phyloP scores from a whole-genome alignment of 2,329 filamentous ascomycete genomes.

The Exophiala sideris region DNA sequence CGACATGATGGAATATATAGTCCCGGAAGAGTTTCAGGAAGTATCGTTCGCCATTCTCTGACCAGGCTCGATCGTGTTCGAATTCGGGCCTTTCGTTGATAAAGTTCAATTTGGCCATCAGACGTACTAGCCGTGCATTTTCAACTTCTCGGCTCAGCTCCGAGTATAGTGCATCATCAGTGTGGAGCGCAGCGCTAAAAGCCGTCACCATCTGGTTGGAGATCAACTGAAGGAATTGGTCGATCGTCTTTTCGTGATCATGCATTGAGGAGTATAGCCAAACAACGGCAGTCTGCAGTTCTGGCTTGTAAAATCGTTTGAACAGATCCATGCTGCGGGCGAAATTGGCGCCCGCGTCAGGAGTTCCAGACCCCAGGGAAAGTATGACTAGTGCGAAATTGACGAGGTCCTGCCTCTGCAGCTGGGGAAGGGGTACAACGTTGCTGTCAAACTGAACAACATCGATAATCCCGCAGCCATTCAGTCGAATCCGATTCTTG shows the following conservation, averaged over 20 bases:
- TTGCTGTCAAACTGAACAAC: conserved; percentile 78
- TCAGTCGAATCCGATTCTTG: conserved; percentile 84
- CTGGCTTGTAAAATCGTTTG: conserved; percentile 69
- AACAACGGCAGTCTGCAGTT: conserved; percentile 72
- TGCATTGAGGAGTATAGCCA: conserved; percentile 74
- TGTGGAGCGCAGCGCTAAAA: conserved; percentile 75
- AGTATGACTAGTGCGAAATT: conserved; percentile 82
- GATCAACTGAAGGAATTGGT: conserved; percentile 75
- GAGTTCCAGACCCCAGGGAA: conserved; percentile 70
- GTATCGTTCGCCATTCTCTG: conserved; percentile 88
- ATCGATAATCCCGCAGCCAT: conserved; percentile 83
- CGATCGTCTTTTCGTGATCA: conserved; percentile 65
- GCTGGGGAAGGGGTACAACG: conserved; percentile 58
- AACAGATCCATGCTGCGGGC: conserved; percentile 73
- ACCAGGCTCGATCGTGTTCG: conserved; percentile 74
- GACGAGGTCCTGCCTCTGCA: conserved; percentile 83
- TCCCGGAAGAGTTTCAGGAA: conserved; percentile 93
- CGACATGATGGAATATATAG: conserved; percentile 95
- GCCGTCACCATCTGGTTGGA: conserved; percentile 70
- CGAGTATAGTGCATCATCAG: conserved; percentile 69
- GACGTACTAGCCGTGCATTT: conserved; percentile 78
- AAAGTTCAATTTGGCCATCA: conserved; percentile 77
- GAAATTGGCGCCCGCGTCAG: conserved; percentile 58
- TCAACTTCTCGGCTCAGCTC: conserved; percentile 79
- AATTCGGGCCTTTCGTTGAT: conserved; percentile 89